Conservation (phyloP, 345 rosid species). For the Linum tenue region DNA sequence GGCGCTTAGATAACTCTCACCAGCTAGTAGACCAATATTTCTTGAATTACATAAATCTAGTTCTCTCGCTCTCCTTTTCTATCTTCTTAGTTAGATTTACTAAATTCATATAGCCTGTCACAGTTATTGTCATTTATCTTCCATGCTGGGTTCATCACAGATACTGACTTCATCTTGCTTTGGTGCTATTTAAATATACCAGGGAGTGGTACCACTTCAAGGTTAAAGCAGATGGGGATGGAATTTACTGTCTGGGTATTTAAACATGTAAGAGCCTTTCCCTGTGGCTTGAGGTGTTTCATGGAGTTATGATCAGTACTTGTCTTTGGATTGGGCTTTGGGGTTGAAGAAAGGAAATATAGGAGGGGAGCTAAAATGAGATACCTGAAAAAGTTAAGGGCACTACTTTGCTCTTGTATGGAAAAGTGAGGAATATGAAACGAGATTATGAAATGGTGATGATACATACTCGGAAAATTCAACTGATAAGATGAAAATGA, state of each 20-base stretch:
- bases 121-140: too few species aligned
- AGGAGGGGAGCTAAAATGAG: background rate
- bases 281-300: slow-evolving; percentile 17
- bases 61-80: background rate
- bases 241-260: slow-evolving; percentile 98
- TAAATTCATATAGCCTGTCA: background rate
- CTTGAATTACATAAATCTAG: background rate
- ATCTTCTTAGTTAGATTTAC: background rate
- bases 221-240: slow-evolving; percentile 96
- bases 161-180: slow-evolving; percentile 8
- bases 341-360: background rate
- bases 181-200: slow-evolving; percentile 13
- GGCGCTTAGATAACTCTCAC: background rate
- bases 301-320: slow-evolving; percentile 1
- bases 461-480: too few species aligned
- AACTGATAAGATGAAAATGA: too few species aligned
- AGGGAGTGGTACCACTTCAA: slow-evolving; percentile 78
- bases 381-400: background rate
- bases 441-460: background rate
- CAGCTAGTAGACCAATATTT: background rate
- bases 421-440: background rate
- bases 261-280: slow-evolving; percentile 64
- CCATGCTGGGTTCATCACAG: background rate
- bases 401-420: background rate
- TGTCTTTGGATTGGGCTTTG: background rate